These are phyloP conservation scores for Starmerella vaccinii DNA, from an alignment of 805 yeast genomes.

Conservation along the genomic window DNA sequence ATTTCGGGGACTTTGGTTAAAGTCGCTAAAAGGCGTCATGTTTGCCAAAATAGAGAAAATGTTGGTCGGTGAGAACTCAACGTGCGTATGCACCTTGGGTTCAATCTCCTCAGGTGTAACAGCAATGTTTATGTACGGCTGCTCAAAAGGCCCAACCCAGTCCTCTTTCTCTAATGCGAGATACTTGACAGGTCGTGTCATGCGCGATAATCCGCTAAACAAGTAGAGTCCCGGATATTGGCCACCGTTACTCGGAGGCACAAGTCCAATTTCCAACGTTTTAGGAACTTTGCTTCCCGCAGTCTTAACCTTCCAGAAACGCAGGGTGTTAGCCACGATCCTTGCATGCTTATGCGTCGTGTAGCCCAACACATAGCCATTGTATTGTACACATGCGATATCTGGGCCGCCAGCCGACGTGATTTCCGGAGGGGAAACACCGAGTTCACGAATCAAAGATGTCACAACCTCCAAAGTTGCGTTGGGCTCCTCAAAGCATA, in stretches of 20 bases:
- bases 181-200: slow-evolving; percentile 92
- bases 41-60: slow-evolving; percentile 90
- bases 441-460: slow-evolving; percentile 57
- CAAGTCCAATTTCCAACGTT: slow-evolving; percentile 86
- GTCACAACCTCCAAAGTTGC: slow-evolving; percentile 11
- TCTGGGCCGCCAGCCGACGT: slow-evolving; percentile 79
- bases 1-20: slow-evolving; percentile 97
- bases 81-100: slow-evolving; percentile 74
- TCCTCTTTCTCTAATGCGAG: slow-evolving; percentile 75
- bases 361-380: slow-evolving; percentile 91
- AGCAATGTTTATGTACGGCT: slow-evolving; percentile 92
- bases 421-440: slow-evolving; percentile 69
- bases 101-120: slow-evolving; percentile 87
- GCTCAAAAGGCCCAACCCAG: slow-evolving; percentile 94
- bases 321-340: slow-evolving; percentile 75
- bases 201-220: slow-evolving; percentile 86
- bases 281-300: slow-evolving; percentile 58
- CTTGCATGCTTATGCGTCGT: slow-evolving; percentile 81
- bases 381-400: slow-evolving; percentile 82
- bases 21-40: slow-evolving; percentile 95
- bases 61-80: slow-evolving; percentile 90
- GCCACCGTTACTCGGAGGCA: slow-evolving; percentile 91
- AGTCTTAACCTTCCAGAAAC: slow-evolving; percentile 70
- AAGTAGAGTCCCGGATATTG: slow-evolving; percentile 93
- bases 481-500: slow-evolving; percentile 39